phyloP scores from a whole-genome alignment of 345 rosid species.

The Gossypium turneri region DNA sequence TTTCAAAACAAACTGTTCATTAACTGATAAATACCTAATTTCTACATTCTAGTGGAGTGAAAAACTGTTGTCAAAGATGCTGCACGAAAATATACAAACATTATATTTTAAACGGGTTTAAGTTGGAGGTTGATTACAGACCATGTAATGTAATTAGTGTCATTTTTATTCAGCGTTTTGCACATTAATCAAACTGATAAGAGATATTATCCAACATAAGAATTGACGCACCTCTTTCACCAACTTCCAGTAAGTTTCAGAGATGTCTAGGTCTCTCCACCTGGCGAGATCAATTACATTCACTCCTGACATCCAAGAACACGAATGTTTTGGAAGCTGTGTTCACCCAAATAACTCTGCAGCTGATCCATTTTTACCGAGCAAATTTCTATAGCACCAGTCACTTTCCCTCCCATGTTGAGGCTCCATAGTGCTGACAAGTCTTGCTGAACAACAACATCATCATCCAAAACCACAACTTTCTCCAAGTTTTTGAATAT shows the following conservation, averaged over 20 bases:
- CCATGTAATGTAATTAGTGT: background rate
- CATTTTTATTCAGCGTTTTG: background rate
- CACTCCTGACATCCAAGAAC: slow-evolving; percentile 6
- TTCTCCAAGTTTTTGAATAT: slow-evolving; percentile 62
- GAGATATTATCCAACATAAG: background rate
- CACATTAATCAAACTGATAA: background rate
- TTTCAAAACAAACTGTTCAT: background rate
- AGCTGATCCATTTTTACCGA: slow-evolving; percentile 67
- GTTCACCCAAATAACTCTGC: slow-evolving; percentile 42
- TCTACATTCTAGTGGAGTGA: background rate
- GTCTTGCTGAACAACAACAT: slow-evolving; percentile 83
- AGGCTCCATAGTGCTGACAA: slow-evolving; percentile 72
- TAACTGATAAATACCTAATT: background rate
- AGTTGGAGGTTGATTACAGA: background rate
- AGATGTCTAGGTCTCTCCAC: slow-evolving; percentile 65
- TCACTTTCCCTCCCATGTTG: slow-evolving; percentile 79
- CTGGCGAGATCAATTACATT: slow-evolving; percentile 35
- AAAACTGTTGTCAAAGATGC: background rate
- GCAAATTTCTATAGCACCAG: slow-evolving; percentile 66
- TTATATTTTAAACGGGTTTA: background rate
- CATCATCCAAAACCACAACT: slow-evolving; percentile 83
- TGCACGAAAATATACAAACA: background rate
- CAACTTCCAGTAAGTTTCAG: slow-evolving; percentile 53
- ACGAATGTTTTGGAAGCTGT: background rate
- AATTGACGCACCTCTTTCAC: slow-evolving; percentile 50